Evolutionary conservation across 495 filamentous ascomycete species (phyloP), one percentile per base, ranked within the genome.

Genomic region (Apiosordaria backusii): DNA sequence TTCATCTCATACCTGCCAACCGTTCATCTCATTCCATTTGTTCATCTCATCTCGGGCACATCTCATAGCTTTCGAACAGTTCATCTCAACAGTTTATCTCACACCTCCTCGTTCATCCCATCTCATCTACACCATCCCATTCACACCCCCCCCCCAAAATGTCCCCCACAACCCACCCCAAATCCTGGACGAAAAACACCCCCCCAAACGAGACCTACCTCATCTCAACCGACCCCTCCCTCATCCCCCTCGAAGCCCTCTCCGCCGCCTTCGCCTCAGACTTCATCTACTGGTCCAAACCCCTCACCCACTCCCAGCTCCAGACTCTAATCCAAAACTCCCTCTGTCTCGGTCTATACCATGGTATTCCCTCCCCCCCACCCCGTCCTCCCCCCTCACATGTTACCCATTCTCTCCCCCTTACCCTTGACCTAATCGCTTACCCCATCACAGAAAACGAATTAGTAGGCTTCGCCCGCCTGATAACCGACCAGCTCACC

Each of bases 401-500:
- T n/a, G n/a, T n/a, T n/a, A n/a, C n/a, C n/a, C n/a, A n/a, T n/a
- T n/a, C n/a, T n/a, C 59, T 40, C 3, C 26, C 24, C 18, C 4
- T 15, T 40, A 27, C 7, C 16, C 6, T 16, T 6, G 6, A 6
- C 16, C 40, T 7, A 16, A 16, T 7, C 6, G 40, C 40, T 25
- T n/a, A 61, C 16, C 9, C 40, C 9, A 15, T 18, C 21, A 16
- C 21, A 16, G 53, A 35, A 26, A 22, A 57, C 19, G 25, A 62
- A 29, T 73, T 79, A 71, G 80, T 91, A 50, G 89, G 88, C 6
- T 77, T 91, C 21, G 87, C 83, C 10, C 81, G 89, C 7, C 71
- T 90, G 6, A 73, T 91, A 24, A 92, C 89, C 0, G 89, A 91
- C 68, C 73, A 83, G 66, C 79, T 85, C 13, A 88, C 87, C 0